Percentiles rank a stretch among this genome's conserved stretches.
Evolutionary conservation across 176 grass and related monocot genomes (phyloP).

Genomic region (Phoenix roebelenii): DNA sequence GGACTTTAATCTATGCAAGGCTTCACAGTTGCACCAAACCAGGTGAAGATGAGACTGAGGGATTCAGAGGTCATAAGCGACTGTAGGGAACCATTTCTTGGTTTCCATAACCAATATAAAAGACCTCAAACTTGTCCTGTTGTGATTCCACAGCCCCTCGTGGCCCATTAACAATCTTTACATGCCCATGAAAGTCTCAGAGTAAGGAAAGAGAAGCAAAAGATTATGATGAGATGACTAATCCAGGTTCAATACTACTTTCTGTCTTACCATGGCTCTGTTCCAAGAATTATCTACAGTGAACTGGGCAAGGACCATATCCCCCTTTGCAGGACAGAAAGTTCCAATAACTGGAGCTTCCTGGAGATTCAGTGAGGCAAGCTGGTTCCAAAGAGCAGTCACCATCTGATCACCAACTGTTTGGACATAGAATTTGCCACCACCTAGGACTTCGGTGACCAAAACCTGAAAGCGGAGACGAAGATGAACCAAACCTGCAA

Average conservation of each 20-base stretch:
- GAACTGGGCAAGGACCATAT: conserved; percentile 82
- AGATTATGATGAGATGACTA: too few relatives aligned
- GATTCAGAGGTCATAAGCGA: conserved; percentile 55
- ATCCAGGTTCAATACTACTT: too few relatives aligned
- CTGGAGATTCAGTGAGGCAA: conserved; percentile 66
- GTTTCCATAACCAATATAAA: conserved; percentile 96
- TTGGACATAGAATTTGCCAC: conserved; percentile 95
- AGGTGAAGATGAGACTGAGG: conserved; percentile 49
- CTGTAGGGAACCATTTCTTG: conserved; percentile 82
- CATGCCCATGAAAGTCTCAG: background rate
- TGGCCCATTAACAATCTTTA: conserved; percentile 87
- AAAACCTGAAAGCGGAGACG: conserved; percentile 45
- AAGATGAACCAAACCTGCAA: conserved; percentile 1
- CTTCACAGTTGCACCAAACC: conserved; percentile 75
- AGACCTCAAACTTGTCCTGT: conserved; percentile 87
- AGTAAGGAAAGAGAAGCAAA: too few relatives aligned
- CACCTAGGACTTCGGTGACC: conserved; percentile 74
- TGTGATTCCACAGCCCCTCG: conserved; percentile 63
- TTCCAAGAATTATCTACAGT: conserved; percentile 92
- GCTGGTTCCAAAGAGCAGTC: conserved; percentile 70
- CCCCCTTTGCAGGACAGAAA: conserved; percentile 84
- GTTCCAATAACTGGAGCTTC: conserved; percentile 79
- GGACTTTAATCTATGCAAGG: conserved; percentile 84
- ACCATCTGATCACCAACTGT: conserved; percentile 74
- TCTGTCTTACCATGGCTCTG: conserved; percentile 61